These are phyloP conservation scores for Boletus rubroflammeus DNA, from an alignment of 768 basidiomycete genomes.

Conservation along the genomic window DNA sequence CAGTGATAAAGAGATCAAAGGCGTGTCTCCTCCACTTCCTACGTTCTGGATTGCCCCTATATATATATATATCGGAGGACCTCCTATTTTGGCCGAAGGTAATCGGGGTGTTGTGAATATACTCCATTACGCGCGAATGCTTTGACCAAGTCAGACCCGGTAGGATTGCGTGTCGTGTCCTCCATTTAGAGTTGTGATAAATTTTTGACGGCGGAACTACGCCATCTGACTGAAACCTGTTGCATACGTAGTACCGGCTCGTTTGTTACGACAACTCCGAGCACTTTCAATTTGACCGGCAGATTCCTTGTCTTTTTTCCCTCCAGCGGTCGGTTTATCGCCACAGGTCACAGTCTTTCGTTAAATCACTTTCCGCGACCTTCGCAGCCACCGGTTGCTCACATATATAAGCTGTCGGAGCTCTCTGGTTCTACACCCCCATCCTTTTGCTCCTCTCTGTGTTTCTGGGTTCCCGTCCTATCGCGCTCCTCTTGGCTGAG, in stretches of 20 bases:
- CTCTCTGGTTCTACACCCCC: not conserved
- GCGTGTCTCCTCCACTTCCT: too few relatives aligned
- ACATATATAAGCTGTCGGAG: constrained; percentile 24
- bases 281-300: constrained; percentile 2
- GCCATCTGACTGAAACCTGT: not conserved
- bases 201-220: not conserved
- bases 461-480: not conserved
- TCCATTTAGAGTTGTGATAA: not conserved
- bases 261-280: constrained; percentile 12
- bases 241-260: not conserved
- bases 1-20: not conserved
- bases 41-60: not conserved
- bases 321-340: not conserved
- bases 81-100: not conserved
- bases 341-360: not conserved
- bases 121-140: not conserved
- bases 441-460: not conserved
- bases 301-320: not conserved
- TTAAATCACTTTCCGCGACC: constrained; percentile 4
- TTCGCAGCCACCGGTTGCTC: constrained; percentile 23
- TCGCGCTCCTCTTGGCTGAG: not conserved
- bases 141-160: not conserved
- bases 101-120: not conserved
- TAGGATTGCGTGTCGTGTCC: not conserved
- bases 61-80: not conserved